Evolutionary conservation across 768 basidiomycete genomes (phyloP).

Genomic region (Exidia glandulosa): DNA sequence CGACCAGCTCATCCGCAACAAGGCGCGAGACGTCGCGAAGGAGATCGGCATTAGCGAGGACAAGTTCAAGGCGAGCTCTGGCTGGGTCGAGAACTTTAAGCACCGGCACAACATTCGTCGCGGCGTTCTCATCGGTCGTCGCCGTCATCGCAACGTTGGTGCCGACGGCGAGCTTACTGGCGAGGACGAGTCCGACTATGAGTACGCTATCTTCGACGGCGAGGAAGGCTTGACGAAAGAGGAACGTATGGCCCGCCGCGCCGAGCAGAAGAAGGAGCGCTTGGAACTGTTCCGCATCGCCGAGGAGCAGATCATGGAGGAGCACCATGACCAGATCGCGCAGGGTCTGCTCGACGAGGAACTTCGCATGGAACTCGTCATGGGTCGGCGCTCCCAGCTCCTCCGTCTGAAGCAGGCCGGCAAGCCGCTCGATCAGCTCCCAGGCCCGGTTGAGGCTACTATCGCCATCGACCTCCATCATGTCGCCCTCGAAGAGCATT

Average conservation of each 20-base stretch:
- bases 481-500: background rate
- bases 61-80: conserved; percentile 83
- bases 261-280: background rate
- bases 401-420: background rate
- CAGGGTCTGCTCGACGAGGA: background rate
- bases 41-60: conserved; percentile 47
- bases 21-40: conserved; percentile 58
- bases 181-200: background rate
- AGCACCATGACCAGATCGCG: background rate
- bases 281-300: background rate
- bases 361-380: background rate
- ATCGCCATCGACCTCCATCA: background rate
- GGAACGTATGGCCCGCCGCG: background rate
- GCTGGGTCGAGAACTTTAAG: conserved; percentile 92
- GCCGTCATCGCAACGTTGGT: background rate
- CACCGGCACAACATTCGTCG: conserved; percentile 64
- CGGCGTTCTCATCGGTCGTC: conserved; percentile 24
- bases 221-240: background rate
- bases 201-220: background rate
- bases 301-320: conserved; percentile 1
- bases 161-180: background rate
- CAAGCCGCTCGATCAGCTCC: background rate
- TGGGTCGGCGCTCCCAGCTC: background rate
- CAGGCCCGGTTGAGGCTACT: background rate
- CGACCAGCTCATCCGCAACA: conserved; percentile 52